Evolutionary conservation across 2,329 filamentous ascomycete genomes (phyloP).

Genomic region (Nemania sp.): DNA sequence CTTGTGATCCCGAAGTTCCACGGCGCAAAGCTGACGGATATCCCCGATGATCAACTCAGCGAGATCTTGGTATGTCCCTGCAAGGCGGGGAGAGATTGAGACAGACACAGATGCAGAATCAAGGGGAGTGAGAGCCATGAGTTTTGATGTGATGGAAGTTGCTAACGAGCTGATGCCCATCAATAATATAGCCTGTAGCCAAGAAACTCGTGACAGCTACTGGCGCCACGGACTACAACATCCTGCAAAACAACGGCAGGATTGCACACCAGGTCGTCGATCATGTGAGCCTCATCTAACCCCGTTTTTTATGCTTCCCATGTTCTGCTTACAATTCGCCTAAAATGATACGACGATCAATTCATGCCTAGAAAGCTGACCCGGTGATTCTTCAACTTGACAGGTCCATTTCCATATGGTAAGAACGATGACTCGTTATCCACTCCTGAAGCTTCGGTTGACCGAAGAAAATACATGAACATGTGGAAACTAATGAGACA

Average conservation of each 20-base stretch:
- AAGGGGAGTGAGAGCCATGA: too few species aligned
- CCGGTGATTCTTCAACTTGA: background rate
- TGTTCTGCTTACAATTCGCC: background rate
- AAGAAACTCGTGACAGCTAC: conserved; percentile 83
- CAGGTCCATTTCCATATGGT: conserved; percentile 95
- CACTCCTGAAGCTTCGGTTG: too few species aligned
- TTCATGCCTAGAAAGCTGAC: conserved; percentile 5
- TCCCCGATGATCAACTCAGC: conserved; percentile 82
- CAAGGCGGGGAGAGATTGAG: background rate
- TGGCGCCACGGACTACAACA: conserved; percentile 82
- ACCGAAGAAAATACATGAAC: background rate
- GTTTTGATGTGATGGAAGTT: background rate
- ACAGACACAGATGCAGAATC: background rate
- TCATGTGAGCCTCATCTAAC: conserved; percentile 66
- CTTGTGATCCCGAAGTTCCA: conserved; percentile 96
- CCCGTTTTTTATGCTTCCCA: background rate
- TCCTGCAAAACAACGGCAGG: conserved; percentile 93
- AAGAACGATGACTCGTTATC: conserved; percentile 37
- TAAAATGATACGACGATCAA: background rate
- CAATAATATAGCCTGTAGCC: conserved; percentile 63
- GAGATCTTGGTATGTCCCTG: conserved; percentile 70
- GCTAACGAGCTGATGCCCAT: conserved; percentile 3
- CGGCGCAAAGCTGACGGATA: conserved; percentile 87
- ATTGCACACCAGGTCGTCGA: conserved; percentile 91
- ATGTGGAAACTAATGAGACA: background rate